phyloP scores from a whole-genome alignment of 2,329 filamentous ascomycete species.

The Xylariaceae sp. region DNA sequence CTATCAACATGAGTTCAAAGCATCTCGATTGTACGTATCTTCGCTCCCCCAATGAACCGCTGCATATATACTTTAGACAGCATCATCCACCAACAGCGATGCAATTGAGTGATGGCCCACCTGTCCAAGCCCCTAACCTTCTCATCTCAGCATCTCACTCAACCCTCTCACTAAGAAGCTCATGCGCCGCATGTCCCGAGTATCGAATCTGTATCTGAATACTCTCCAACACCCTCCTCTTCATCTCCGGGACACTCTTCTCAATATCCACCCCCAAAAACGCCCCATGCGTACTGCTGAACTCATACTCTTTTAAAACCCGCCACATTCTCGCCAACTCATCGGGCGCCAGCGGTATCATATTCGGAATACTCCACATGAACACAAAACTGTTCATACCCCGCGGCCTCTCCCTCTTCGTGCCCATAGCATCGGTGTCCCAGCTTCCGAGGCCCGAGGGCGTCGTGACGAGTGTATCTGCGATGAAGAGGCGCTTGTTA shows the following conservation, averaged over 20 bases:
- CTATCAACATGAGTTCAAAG: too few species aligned
- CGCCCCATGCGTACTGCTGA: conserved; percentile 63
- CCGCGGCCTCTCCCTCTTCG: conserved; percentile 33
- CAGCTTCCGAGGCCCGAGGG: conserved; percentile 52
- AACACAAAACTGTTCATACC: conserved; percentile 59
- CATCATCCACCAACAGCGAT: too few species aligned
- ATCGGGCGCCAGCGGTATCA: conserved; percentile 64
- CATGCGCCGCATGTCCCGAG: conserved; percentile 44
- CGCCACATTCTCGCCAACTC: conserved; percentile 67
- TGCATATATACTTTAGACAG: too few species aligned
- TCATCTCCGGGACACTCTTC: conserved; percentile 47
- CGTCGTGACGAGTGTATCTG: conserved; percentile 72
- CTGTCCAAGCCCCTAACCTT: neutral
- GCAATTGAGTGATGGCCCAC: too few species aligned
- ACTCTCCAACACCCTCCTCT: conserved; percentile 65
- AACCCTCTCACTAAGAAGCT: conserved; percentile 32
- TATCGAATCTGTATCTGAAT: conserved; percentile 67
- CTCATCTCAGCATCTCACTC: conserved; percentile 1
- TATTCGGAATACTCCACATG: conserved; percentile 74
- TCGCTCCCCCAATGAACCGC: too few species aligned
- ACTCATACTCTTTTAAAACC: conserved; percentile 58
- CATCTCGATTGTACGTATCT: too few species aligned
- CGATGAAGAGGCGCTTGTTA: conserved; percentile 61
- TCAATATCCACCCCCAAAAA: conserved; percentile 63
- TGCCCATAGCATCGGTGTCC: conserved; percentile 39